Evolutionary conservation across 257 asterid species (phyloP).

Genomic region (Anisodus tanguticus): DNA sequence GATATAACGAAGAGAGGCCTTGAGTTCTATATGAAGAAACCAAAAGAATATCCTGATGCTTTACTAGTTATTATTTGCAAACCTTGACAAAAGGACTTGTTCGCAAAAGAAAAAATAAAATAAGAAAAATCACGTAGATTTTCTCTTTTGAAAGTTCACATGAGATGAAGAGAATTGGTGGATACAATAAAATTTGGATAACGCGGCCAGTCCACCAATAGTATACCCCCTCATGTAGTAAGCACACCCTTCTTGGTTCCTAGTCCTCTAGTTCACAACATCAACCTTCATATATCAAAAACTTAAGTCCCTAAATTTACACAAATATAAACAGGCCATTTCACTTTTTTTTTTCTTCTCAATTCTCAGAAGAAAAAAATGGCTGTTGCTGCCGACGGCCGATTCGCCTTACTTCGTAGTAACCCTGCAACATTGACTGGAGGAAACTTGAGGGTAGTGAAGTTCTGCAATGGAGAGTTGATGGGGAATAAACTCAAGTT

Average conservation of each 20-base stretch:
- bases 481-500: conserved; percentile 73
- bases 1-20: background rate
- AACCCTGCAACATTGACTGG: conserved; percentile 45
- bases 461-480: conserved; percentile 67
- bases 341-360: conserved; percentile 25
- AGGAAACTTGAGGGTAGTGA: conserved; percentile 47
- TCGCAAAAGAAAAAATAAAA: conserved; percentile 29
- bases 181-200: conserved; percentile 71
- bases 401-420: conserved; percentile 47
- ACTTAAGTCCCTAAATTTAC: background rate
- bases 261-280: background rate
- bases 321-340: conserved; percentile 27
- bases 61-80: conserved; percentile 23
- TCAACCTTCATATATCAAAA: conserved; percentile 20
- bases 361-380: conserved; percentile 38
- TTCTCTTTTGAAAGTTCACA: conserved; percentile 47
- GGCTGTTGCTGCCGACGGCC: conserved; percentile 61
- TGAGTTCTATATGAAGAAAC: conserved; percentile 36
- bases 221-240: conserved; percentile 64
- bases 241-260: conserved; percentile 28
- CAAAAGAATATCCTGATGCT: conserved; percentile 49
- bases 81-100: conserved; percentile 31
- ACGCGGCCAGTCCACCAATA: conserved; percentile 51
- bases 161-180: conserved; percentile 66
- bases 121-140: conserved; percentile 14